These are phyloP conservation scores for Blastomyces silverae DNA, from an alignment of 2,329 filamentous ascomycete species.

Conservation along the genomic window DNA sequence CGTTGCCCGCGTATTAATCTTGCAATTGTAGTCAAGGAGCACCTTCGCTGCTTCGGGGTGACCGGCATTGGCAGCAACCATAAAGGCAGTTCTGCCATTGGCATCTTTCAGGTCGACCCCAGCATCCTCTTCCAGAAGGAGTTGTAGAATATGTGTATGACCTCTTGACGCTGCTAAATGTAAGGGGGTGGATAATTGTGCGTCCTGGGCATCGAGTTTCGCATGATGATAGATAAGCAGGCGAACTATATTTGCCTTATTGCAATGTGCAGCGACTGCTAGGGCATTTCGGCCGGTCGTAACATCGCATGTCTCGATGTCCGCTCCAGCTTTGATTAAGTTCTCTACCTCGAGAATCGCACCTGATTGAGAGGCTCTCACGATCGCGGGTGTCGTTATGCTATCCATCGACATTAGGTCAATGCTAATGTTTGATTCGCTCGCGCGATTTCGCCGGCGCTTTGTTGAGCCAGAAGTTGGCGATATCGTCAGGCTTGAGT, in stretches of 20 bases:
- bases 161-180: constrained; percentile 35
- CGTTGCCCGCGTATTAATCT: constrained; percentile 29
- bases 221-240: constrained; percentile 31
- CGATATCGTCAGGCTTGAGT: constrained; percentile 7
- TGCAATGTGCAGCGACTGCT: constrained; percentile 37
- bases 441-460: constrained; percentile 24
- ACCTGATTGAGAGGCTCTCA: constrained; percentile 35
- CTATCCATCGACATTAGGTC: constrained; percentile 30
- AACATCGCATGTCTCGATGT: constrained; percentile 30
- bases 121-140: constrained; percentile 28
- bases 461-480: constrained; percentile 20
- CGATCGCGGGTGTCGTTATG: constrained; percentile 29
- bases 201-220: constrained; percentile 28
- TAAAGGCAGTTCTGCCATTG: constrained; percentile 33
- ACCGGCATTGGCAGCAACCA: constrained; percentile 33
- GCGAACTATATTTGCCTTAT: constrained; percentile 33
- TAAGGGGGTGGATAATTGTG: constrained; percentile 29
- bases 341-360: constrained; percentile 31
- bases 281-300: constrained; percentile 34
- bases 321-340: constrained; percentile 29
- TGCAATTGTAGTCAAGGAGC: constrained; percentile 28
- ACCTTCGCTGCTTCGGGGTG: constrained; percentile 31
- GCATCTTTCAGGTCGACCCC: constrained; percentile 30
- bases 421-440: constrained; percentile 33
- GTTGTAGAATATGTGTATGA: constrained; percentile 33